Base-by-base conservation (phyloP, 2,329 filamentous ascomycete species). In the Thielaviopsis musarum region DNA sequence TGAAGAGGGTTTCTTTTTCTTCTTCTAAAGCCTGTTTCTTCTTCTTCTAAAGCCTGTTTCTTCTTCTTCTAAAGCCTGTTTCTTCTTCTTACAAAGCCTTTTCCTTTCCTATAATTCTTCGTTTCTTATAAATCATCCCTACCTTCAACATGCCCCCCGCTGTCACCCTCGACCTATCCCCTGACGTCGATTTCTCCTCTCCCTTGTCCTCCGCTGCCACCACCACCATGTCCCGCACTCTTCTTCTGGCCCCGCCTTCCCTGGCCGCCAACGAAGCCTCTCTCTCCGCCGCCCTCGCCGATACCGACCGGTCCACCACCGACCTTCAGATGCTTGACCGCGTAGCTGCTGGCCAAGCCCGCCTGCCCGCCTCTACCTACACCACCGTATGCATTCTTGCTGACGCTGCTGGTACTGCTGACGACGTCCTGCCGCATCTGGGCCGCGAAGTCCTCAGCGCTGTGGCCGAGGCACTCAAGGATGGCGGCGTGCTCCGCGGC, bases 301-400 rank as follows among this genome's bases (percentile, higher is more conserved):
- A 82, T 60, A 83, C 88, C 74, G 83, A 93, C 70, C 85, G 89
- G 68, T 74, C 78, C 64, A 76, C 79, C 53, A 91, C 90, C 63
- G 93, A 98, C 69, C 78, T 98, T 58, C 93, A 97, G 72, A 98
- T 98, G 93, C 86, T 98, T 63, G 93, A 98, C 74, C 88, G 93
- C 57, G 80, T 98, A 49, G 83, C 87, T 1, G 81, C 87, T 41
- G 89, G 89, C 63, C 77, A 95, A 45, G 88, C 93, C 60, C 76
- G 83, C 7, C 82, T 98, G 0, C 86, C 91, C 1, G 66, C 80
- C 58, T 75, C 81, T 55, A 87, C 87, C 59, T 98, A 98, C 75
- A 88, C 94, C 69, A 73, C 87, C 52, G 80, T 97, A 52, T 80
- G 96, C 54, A 79, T 98, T 58, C 83, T 97, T 63, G 85, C 87